Evolutionary conservation across 768 basidiomycete species (phyloP).

Genomic region (Tubosaeta brunneosetosa): DNA sequence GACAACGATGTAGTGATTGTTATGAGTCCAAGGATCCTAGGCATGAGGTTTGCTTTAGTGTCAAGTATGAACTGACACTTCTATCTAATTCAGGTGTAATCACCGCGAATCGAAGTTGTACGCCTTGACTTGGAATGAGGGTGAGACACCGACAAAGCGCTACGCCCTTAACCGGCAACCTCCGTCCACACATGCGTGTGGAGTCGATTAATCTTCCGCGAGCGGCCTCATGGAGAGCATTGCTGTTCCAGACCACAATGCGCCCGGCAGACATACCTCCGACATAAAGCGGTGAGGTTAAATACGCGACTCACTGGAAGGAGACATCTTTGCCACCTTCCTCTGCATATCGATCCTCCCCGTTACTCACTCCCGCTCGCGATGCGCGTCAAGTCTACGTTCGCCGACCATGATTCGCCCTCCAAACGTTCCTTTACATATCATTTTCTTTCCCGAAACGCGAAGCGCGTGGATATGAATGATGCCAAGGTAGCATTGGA

Average conservation of each 20-base stretch:
- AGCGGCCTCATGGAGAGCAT: conserved; percentile 12
- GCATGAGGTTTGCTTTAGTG: not conserved
- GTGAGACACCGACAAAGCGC: not conserved
- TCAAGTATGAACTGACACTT: not conserved
- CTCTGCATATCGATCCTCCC: not conserved
- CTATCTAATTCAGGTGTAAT: conserved; percentile 8
- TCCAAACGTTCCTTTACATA: conserved; percentile 3
- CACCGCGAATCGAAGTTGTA: conserved; percentile 3
- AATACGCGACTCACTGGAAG: conserved; percentile 13
- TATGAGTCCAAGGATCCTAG: not conserved
- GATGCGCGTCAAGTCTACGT: conserved; percentile 13
- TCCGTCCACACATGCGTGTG: conserved; percentile 11
- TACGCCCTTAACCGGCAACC: conserved; percentile 8
- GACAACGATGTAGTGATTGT: not conserved
- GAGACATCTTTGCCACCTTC: not conserved
- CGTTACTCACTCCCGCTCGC: not conserved
- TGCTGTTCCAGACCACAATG: conserved; percentile 20
- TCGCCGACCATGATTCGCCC: conserved; percentile 2
- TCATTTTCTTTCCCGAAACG: conserved; percentile 10
- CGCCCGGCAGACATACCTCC: conserved; percentile 7
- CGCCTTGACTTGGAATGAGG: not conserved
- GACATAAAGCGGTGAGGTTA: conserved; percentile 16
- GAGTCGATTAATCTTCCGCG: not conserved
- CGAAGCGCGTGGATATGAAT: conserved; percentile 14
- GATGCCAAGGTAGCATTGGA: conserved; percentile 14